A percentile compares a stretch with the other conserved stretches of the same genome.
Conservation (phyloP, 116 monocot genomes). For the Dioscorea cayenensis region DNA sequence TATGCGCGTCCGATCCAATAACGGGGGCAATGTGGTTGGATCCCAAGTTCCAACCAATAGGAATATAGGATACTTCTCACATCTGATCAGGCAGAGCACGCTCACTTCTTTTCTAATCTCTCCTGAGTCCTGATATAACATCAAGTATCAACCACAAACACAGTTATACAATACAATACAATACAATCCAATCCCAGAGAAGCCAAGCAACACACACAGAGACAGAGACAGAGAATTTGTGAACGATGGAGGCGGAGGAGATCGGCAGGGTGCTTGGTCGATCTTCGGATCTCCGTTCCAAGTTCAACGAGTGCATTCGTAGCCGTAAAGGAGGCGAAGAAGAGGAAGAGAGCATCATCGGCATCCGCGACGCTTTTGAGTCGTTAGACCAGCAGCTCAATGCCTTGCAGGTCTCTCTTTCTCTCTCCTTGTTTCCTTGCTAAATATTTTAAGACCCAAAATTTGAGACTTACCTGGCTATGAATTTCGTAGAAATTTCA, state of each 20-base stretch:
- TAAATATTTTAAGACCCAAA: too few species aligned
- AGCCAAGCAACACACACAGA: background rate
- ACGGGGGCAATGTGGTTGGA: too few species aligned
- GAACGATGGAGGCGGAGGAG: slow-evolving; percentile 23
- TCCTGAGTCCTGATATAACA: too few species aligned
- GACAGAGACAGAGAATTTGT: background rate
- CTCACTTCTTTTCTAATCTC: too few species aligned
- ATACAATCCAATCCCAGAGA: background rate
- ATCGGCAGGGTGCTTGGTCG: slow-evolving; percentile 34
- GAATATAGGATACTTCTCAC: too few species aligned
- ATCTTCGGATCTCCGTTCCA: slow-evolving; percentile 33
- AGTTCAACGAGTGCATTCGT: slow-evolving; percentile 25
- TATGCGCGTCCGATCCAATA: too few species aligned
- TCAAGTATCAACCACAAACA: too few species aligned
- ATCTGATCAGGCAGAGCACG: too few species aligned
- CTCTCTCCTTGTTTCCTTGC: background rate
- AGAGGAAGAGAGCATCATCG: slow-evolving; percentile 16
- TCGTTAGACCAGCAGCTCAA: slow-evolving; percentile 45
- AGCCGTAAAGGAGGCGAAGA: background rate
- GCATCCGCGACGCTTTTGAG: slow-evolving; percentile 34
- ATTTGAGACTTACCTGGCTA: too few species aligned
- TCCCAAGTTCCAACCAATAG: too few species aligned
- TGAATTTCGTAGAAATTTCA: too few species aligned
- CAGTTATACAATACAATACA: too few species aligned
- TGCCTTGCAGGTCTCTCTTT: slow-evolving; percentile 36